Evolutionary conservation across 1,284 basidiomycete species (phyloP), one percentile per base, ranked within the genome.

Genomic region (Xerocomus amazonicus): DNA sequence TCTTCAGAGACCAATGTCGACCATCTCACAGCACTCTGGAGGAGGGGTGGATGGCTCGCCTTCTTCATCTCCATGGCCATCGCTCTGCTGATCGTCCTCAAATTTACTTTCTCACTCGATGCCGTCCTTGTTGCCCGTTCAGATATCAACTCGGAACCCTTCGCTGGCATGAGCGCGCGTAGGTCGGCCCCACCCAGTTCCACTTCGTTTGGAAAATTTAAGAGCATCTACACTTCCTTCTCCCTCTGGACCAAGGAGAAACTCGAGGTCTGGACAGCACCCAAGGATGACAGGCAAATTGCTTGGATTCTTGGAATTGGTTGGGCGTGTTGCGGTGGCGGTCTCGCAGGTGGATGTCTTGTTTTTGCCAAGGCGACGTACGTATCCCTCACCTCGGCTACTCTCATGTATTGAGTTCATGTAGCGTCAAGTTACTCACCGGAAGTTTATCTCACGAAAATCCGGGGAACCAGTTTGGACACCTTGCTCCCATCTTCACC

Each of bases 341-440:
- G 90, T 31, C 73, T 97, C 29, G 92, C 92, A 2, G 94, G 94
- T 3, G 84, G 86, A 37, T 88, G 84, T 69, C 74, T 97, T 43
- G 90, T 97, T 2, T 95, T 97, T 62, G 92, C 94, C 1, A 96
- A 96, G 68, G 90, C 88, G 31, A 80, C 80, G 87, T 89, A 60
- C 67, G 85, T 76, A 7, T 45, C 56, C 54, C 61, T 44, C 53
- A 14, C 26, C n/a, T 35, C n/a, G 45, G 23, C 51, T 42, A 7
- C 27, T 19, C 19, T 36, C 47, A 12, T 40, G 29, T 45, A 41
- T 41, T 48, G 39, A 58, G 34, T 35, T 14, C 37, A 43, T 31
- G 35, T 53, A 90, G 85, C 31, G 88, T 92, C 51, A 84, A 90
- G 61, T 70, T 92, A 14, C 77, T 90, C 34, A 84, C 87, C 0